Evolutionary conservation across 148 eudicot genomes (phyloP).

Genomic region (Vaccinium myrtillus): DNA sequence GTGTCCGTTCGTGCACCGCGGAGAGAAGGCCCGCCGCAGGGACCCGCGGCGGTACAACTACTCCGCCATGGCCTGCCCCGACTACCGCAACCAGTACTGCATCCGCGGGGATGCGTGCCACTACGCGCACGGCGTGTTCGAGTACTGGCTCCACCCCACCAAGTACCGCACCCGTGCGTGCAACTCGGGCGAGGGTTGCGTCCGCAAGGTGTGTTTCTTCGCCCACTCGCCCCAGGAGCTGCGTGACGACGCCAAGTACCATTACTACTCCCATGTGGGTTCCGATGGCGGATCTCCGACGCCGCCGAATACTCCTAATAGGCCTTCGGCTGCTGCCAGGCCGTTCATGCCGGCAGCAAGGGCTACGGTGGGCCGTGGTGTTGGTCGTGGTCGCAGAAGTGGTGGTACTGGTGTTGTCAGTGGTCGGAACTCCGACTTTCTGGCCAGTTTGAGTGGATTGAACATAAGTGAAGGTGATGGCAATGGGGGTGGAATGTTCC

Average conservation of each 20-base stretch:
- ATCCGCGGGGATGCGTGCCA: not conserved
- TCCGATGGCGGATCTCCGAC: not conserved
- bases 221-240: conserved; percentile 1
- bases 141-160: conserved; percentile 21
- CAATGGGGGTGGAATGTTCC: not conserved
- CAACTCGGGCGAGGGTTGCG: not conserved
- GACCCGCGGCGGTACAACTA: conserved; percentile 20
- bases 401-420: not conserved
- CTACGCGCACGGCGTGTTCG: conserved; percentile 15
- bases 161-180: conserved; percentile 16
- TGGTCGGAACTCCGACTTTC: not conserved
- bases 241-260: not conserved
- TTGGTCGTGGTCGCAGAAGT: not conserved
- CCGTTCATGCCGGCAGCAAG: not conserved
- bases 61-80: conserved; percentile 8
- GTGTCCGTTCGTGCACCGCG: conserved; percentile 23
- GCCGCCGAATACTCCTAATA: not conserved
- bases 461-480: not conserved
- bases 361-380: not conserved
- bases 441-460: conserved; percentile 12
- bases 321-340: too few species aligned
- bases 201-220: conserved; percentile 11
- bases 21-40: conserved; percentile 23
- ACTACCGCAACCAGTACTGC: conserved; percentile 1
- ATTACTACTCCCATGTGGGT: not conserved